Evolutionary conservation across 176 grass and related monocot genomes (phyloP), one percentile per base, ranked within the genome.

Genomic region (Tillandsia leiboldiana): DNA sequence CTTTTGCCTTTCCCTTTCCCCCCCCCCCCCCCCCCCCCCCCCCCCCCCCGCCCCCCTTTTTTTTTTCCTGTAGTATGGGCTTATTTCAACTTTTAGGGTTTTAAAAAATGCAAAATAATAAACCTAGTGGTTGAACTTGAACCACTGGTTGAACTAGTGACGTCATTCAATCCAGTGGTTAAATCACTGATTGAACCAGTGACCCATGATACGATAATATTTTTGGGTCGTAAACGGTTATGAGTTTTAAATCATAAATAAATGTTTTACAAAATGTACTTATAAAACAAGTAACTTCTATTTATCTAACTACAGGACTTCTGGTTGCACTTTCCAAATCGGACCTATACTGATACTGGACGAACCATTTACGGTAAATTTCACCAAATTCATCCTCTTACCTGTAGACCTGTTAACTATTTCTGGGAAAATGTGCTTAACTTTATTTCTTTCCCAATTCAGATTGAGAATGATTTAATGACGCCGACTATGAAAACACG

Each of bases 391-490:
- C 12, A 3, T 58, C 54, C 54, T 20, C 56, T 69, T 51, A 49
- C 54, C 54, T 50, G 12, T 72, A 72, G 3, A 56, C n/a, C 12
- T 57, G 2, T 26, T 26, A 53, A 9, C 29, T 7, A 27, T 72
- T 71, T 56, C 23, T 26, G 27, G 13, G 23, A 53, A 2, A 15
- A 53, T 2, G 13, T 12, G 53, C 9, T 71, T 72, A 52, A 22
- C 22, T 8, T 68, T 29, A 63, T 1, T 50, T 73, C 42, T 26
- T 10, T 68, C 53, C 33, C 53, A 50, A 12, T 79, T 50, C 79
- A 97, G 93, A 84, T 97, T 17, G 86, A 97, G 72, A 97, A 87
- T 66, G 93, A 79, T 65, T 81, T 97, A 73, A 81, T 97, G 89
- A 97, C 93, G 3, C 89, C 93, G 13, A 97, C 93, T 27, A 90